A percentile compares a stretch with the other conserved stretches of the same genome.
Conservation (phyloP, 176 grass and related monocot genomes). For the Poa annua region DNA sequence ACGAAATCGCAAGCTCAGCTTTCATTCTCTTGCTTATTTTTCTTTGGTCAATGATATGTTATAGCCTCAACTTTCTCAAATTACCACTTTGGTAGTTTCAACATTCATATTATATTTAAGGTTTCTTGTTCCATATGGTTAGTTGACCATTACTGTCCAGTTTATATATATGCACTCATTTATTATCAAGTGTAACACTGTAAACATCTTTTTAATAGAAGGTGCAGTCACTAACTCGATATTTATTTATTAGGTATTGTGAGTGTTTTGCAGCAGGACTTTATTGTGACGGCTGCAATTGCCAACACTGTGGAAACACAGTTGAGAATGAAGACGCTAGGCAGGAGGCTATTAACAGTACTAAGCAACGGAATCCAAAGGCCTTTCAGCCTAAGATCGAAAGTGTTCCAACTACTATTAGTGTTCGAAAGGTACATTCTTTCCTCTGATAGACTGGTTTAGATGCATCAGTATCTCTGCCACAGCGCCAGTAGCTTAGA, state of each 20-base stretch:
- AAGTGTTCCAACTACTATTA: slow-evolving; percentile 47
- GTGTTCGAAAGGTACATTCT: slow-evolving; percentile 52
- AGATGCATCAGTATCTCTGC: slow-evolving; percentile 23
- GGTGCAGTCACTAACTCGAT: slow-evolving; percentile 36
- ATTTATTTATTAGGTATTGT: slow-evolving; percentile 67
- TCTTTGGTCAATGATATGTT: slow-evolving; percentile 5
- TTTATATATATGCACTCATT: slow-evolving; percentile 32
- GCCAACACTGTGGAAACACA: slow-evolving; percentile 69
- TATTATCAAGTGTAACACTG: slow-evolving; percentile 33
- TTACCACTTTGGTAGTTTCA: slow-evolving; percentile 15
- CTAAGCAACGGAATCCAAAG: slow-evolving; percentile 61
- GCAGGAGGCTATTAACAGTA: slow-evolving; percentile 62
- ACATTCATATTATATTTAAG: slow-evolving; percentile 7
- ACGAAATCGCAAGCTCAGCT: neutral
- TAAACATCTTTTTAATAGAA: slow-evolving; percentile 30
- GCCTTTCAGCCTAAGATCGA: slow-evolving; percentile 88
- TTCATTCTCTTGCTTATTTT: slow-evolving; percentile 23
- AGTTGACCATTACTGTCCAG: slow-evolving; percentile 7
- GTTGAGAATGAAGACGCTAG: slow-evolving; percentile 70
- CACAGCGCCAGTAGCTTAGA: slow-evolving; percentile 12
- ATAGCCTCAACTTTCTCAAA: slow-evolving; percentile 26
- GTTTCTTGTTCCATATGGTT: slow-evolving; percentile 10
- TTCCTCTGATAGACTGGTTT: slow-evolving; percentile 40
- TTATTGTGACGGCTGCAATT: slow-evolving; percentile 83
- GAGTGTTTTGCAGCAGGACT: slow-evolving; percentile 76